These are phyloP conservation scores for Lodderomyces theae DNA, from an alignment of 1,139 yeast species.

Conservation along the genomic window DNA sequence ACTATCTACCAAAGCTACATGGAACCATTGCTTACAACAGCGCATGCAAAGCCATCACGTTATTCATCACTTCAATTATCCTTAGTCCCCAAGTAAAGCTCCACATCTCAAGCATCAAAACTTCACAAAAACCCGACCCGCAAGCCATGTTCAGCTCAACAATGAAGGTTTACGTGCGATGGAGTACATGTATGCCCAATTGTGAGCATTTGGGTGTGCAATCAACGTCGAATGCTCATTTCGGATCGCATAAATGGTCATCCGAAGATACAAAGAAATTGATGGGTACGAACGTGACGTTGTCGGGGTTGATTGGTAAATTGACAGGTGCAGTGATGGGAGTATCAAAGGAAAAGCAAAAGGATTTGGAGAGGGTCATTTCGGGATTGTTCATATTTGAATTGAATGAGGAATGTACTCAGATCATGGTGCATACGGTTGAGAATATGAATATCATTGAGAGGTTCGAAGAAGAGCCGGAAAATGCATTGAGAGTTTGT, in stretches of 20 bases:
- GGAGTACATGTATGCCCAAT: slow-evolving; percentile 60
- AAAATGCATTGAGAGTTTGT: slow-evolving; percentile 31
- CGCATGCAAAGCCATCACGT: slow-evolving; percentile 51
- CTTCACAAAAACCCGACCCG: slow-evolving; percentile 20
- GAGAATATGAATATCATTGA: slow-evolving; percentile 73
- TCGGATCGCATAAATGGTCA: slow-evolving; percentile 42
- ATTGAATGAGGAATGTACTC: slow-evolving; percentile 54
- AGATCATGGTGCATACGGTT: slow-evolving; percentile 67
- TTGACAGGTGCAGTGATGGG: slow-evolving; percentile 18
- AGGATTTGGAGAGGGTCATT: slow-evolving; percentile 46
- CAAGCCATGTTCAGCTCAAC: slow-evolving; percentile 39
- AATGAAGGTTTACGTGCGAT: slow-evolving; percentile 56
- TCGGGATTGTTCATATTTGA: slow-evolving; percentile 79
- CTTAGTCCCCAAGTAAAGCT: slow-evolving; percentile 48
- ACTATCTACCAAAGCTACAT: slow-evolving; percentile 57
- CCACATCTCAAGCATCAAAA: slow-evolving; percentile 47
- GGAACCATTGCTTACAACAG: slow-evolving; percentile 61
- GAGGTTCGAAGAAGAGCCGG: slow-evolving; percentile 27
- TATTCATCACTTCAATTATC: slow-evolving; percentile 53
- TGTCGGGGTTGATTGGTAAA: slow-evolving; percentile 22
- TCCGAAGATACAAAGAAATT: slow-evolving; percentile 29
- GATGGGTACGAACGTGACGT: slow-evolving; percentile 10
- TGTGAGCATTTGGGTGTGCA: slow-evolving; percentile 41
- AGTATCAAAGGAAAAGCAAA: slow-evolving; percentile 27
- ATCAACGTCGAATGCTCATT: slow-evolving; percentile 38